Percentiles rank a stretch among this genome's conserved stretches.
phyloP scores from a whole-genome alignment of 257 asterid species.

The Galeopsis tetrahit region DNA sequence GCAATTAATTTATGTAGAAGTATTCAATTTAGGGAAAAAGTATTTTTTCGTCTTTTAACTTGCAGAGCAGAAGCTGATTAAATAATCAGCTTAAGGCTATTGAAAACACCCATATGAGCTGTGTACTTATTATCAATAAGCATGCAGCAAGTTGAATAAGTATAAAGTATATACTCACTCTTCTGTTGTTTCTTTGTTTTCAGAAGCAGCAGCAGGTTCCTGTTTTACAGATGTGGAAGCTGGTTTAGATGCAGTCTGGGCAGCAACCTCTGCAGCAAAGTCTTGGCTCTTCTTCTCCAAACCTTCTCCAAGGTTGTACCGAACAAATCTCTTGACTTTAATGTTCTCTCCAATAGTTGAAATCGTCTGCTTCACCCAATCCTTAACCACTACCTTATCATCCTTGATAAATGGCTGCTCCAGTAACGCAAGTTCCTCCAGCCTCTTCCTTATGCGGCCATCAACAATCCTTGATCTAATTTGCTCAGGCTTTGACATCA shows the following conservation, averaged over 20 bases:
- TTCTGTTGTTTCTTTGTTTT: constrained; percentile 56
- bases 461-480: constrained; percentile 89
- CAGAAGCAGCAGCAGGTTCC: constrained; percentile 51
- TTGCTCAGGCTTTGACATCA: constrained; percentile 85
- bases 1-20: too few relatives aligned
- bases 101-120: not conserved
- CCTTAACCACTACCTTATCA: constrained; percentile 85
- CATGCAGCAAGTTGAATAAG: constrained; percentile 14
- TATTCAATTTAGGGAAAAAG: too few relatives aligned
- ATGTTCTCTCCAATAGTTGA: constrained; percentile 95
- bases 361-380: constrained; percentile 93
- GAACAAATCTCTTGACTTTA: constrained; percentile 75
- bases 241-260: constrained; percentile 83
- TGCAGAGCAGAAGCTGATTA: too few relatives aligned
- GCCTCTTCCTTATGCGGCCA: constrained; percentile 87
- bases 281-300: constrained; percentile 91
- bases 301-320: constrained; percentile 97
- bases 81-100: too few relatives aligned
- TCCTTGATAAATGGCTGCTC: constrained; percentile 95
- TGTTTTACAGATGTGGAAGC: constrained; percentile 51
- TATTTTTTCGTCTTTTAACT: too few relatives aligned
- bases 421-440: constrained; percentile 78
- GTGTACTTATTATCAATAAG: constrained; percentile 8
- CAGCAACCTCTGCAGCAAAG: constrained; percentile 99
- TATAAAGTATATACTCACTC: constrained; percentile 41